Evolutionary conservation across 306 rosid genomes (phyloP).

Genomic region (Boehmeria nivea): DNA sequence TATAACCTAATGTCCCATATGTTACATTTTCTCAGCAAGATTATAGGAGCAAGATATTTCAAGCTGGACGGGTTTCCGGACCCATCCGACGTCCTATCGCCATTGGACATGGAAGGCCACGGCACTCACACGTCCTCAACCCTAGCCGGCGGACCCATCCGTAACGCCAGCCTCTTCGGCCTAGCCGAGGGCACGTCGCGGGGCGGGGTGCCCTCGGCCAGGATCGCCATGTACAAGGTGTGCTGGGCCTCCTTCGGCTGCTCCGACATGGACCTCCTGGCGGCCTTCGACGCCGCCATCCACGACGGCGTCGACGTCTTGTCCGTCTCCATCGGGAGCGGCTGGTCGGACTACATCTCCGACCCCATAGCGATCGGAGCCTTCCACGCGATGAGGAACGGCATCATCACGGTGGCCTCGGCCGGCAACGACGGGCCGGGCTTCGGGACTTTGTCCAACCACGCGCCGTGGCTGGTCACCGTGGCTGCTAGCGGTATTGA

Average conservation of each 20-base stretch:
- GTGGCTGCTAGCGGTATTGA: constrained; percentile 89
- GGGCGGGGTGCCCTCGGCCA: constrained; percentile 70
- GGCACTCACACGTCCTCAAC: constrained; percentile 88
- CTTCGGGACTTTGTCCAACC: constrained; percentile 39
- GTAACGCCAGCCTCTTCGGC: constrained; percentile 61
- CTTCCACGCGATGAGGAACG: constrained; percentile 78
- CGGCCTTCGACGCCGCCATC: constrained; percentile 82
- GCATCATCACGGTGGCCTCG: constrained; percentile 67
- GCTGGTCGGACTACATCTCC: constrained; percentile 16
- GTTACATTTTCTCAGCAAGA: constrained; percentile 65
- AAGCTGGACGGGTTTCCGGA: constrained; percentile 50
- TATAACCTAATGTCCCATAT: too few relatives aligned
- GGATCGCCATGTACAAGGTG: constrained; percentile 79
- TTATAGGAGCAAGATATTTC: constrained; percentile 82
- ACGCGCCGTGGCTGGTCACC: constrained; percentile 84
- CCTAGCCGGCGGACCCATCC: constrained; percentile 47
- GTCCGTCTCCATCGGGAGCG: constrained; percentile 79
- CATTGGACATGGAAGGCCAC: constrained; percentile 71
- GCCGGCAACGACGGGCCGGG: constrained; percentile 84
- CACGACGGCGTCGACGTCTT: constrained; percentile 85
- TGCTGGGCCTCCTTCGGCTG: constrained; percentile 70
- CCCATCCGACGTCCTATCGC: constrained; percentile 55
- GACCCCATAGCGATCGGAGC: constrained; percentile 66
- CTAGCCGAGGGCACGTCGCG: constrained; percentile 70
- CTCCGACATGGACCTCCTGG: constrained; percentile 79